Evolutionary conservation across 805 yeast genomes (phyloP).

Genomic region (Suhomyces emberorum): DNA sequence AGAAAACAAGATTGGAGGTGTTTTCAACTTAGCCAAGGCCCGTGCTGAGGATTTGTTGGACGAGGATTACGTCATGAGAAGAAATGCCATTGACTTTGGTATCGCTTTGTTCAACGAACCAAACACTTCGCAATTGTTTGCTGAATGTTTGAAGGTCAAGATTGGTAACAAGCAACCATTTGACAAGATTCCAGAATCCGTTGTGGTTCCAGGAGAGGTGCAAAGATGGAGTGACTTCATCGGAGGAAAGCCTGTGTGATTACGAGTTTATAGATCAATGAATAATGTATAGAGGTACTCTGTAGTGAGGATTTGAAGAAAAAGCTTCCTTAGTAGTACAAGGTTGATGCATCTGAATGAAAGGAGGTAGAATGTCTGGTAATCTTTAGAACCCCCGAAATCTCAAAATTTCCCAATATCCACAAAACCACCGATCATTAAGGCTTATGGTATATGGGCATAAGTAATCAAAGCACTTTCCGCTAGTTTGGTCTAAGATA

Average conservation of each 20-base stretch:
- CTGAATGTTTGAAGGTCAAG: conserved; percentile 74
- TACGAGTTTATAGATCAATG: too few relatives aligned
- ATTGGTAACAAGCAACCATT: conserved; percentile 54
- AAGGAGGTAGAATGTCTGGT: too few relatives aligned
- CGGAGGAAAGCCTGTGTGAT: conserved; percentile 83
- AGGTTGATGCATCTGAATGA: too few relatives aligned
- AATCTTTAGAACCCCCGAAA: too few relatives aligned
- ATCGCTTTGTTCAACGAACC: conserved; percentile 97
- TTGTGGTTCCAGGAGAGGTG: conserved; percentile 79
- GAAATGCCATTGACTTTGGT: conserved; percentile 98
- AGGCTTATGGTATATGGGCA: too few relatives aligned
- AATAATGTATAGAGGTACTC: too few relatives aligned
- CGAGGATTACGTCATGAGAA: conserved; percentile 95
- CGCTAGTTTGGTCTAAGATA: too few relatives aligned
- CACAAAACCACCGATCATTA: too few relatives aligned
- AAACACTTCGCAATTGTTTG: conserved; percentile 83
- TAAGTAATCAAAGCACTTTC: too few relatives aligned
- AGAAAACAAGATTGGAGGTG: conserved; percentile 77
- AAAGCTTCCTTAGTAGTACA: too few relatives aligned
- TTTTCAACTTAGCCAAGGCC: conserved; percentile 85
- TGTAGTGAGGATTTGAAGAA: too few relatives aligned
- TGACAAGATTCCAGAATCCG: conserved; percentile 36
- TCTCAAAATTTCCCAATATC: too few relatives aligned
- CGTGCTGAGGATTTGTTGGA: conserved; percentile 84
- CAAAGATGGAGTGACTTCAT: conserved; percentile 95